A percentile compares a stretch with the other conserved stretches of the same genome.
Conservation (phyloP, 306 rosid species). For the Myrica gale region DNA sequence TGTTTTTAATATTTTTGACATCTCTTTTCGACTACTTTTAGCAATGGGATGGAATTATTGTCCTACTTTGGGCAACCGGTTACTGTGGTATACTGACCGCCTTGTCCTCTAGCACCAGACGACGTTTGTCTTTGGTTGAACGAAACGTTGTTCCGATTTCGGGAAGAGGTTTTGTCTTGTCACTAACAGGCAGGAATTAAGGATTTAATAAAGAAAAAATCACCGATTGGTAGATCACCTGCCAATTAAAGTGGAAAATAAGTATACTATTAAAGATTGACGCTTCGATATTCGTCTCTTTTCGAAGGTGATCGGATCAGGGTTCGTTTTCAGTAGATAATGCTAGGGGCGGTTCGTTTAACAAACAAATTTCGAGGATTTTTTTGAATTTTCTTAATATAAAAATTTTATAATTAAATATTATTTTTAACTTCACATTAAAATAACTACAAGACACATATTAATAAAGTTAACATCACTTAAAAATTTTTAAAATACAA, state of each 20-base stretch:
- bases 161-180: conserved; percentile 15
- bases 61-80: background rate
- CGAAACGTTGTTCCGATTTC: conserved; percentile 3
- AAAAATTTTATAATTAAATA: too few species aligned
- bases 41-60: conserved; percentile 4
- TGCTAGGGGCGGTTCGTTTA: too few species aligned
- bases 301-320: background rate
- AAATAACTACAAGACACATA: too few species aligned
- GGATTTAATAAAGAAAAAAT: background rate
- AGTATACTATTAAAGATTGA: background rate
- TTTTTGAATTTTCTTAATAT: too few species aligned
- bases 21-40: background rate
- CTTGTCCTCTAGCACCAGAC: conserved; percentile 12
- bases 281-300: background rate
- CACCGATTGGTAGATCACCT: background rate
- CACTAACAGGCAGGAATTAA: conserved; percentile 6
- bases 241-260: conserved; percentile 5
- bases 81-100: background rate
- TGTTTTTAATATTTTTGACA: background rate
- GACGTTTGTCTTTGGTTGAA: background rate
- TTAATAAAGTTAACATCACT: too few species aligned
- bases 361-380: too few species aligned
- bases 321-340: too few species aligned
- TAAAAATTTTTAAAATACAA: too few species aligned
- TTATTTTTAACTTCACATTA: too few species aligned